Conservation (phyloP, 164 flowering plant species). For the Brasenia schreberi region DNA sequence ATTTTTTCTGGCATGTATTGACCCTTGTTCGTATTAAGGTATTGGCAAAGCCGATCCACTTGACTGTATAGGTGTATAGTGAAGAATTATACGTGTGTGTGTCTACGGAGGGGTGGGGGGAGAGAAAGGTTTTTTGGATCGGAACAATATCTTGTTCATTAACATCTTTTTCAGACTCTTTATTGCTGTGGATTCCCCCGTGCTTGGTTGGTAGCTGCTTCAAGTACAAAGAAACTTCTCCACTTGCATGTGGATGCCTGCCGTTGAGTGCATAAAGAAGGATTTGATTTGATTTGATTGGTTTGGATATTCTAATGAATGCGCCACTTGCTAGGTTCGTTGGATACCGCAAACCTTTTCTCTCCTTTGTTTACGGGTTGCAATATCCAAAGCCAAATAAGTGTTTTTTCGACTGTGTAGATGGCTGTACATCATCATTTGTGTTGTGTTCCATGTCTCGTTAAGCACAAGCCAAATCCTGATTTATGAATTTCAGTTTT, state of each 20-base stretch:
- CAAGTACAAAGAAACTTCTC: not conserved
- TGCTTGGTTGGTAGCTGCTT: not conserved
- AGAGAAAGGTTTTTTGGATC: not conserved
- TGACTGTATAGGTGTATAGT: too few species aligned
- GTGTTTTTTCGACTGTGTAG: not conserved
- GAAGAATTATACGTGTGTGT: too few species aligned
- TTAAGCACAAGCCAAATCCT: too few species aligned
- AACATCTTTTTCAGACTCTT: not conserved
- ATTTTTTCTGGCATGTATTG: too few species aligned
- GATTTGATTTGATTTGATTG: too few species aligned
- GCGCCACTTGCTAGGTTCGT: not conserved
- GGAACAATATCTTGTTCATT: not conserved
- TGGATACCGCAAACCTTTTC: not conserved
- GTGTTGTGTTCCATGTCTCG: too few species aligned
- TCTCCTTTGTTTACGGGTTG: not conserved
- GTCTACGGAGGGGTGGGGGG: not conserved
- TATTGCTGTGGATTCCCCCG: not conserved
- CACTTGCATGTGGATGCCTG: not conserved
- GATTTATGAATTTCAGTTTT: too few species aligned
- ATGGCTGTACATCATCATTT: not conserved
- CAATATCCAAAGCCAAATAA: not conserved
- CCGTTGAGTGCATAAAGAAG: not conserved
- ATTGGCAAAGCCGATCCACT: too few species aligned
- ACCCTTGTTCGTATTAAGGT: too few species aligned
- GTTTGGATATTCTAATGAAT: not conserved